Percentiles rank a stretch among this genome's conserved stretches.
These are phyloP conservation scores for Aspergillus avenaceus DNA, from an alignment of 495 filamentous ascomycete genomes.

Conservation along the genomic window DNA sequence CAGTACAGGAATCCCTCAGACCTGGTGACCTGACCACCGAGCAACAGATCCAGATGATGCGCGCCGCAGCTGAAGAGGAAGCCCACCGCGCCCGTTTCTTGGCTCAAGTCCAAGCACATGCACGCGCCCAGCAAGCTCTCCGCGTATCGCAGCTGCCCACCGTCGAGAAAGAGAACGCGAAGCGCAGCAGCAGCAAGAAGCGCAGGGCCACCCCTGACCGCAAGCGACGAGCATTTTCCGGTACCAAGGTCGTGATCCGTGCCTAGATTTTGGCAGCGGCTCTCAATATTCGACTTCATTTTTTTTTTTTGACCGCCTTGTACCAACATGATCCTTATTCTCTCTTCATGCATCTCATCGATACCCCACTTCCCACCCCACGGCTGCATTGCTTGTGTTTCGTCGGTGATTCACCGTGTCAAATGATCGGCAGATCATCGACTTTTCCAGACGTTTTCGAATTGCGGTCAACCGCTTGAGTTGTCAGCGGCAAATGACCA, in stretches of 20 bases:
- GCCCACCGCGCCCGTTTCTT: slow-evolving; percentile 40
- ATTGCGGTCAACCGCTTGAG: slow-evolving; percentile 2
- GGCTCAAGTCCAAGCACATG: slow-evolving; percentile 43
- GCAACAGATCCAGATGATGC: slow-evolving; percentile 39
- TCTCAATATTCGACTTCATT: neutral
- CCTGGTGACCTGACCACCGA: slow-evolving; percentile 33
- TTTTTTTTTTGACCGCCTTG: too few species aligned
- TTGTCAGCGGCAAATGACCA: neutral
- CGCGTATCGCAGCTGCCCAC: slow-evolving; percentile 32
- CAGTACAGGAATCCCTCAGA: slow-evolving; percentile 18
- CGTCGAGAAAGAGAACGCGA: slow-evolving; percentile 32
- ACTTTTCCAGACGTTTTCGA: neutral
- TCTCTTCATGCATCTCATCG: slow-evolving; percentile 1
- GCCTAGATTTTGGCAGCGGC: too few species aligned
- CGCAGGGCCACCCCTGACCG: slow-evolving; percentile 26
- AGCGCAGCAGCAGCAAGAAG: slow-evolving; percentile 43
- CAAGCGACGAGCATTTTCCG: slow-evolving; percentile 35
- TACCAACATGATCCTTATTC: slow-evolving; percentile 1
- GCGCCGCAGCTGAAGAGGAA: slow-evolving; percentile 36
- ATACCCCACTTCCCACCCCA: slow-evolving; percentile 8
- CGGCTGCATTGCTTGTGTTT: neutral
- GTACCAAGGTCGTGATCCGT: slow-evolving; percentile 13
- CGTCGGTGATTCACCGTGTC: slow-evolving; percentile 6
- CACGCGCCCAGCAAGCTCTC: slow-evolving; percentile 40
- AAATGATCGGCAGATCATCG: slow-evolving; percentile 7